phyloP scores from a whole-genome alignment of 495 filamentous ascomycete genomes.

The Penicillium macrosclerotiorum region DNA sequence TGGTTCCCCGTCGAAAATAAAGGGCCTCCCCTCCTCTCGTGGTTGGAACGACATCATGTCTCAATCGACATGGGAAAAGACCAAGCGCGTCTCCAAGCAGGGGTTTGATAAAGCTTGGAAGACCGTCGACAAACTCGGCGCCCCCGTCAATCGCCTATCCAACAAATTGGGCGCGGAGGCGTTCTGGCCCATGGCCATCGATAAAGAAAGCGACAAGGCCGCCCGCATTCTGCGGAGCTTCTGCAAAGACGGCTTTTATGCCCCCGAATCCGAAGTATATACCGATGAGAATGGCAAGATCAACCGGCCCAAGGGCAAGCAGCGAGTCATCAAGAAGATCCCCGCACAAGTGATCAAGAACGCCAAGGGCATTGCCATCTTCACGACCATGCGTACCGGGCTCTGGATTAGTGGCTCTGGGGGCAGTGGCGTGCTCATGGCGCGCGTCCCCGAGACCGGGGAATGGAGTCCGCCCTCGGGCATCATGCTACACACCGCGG shows the following conservation, averaged over 20 bases:
- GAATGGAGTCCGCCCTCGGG: slow-evolving; percentile 87
- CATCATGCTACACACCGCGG: slow-evolving; percentile 83
- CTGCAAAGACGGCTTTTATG: slow-evolving; percentile 70
- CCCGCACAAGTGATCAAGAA: slow-evolving; percentile 76
- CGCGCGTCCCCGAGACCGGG: slow-evolving; percentile 69
- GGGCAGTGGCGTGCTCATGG: slow-evolving; percentile 74
- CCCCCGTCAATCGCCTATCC: slow-evolving; percentile 70
- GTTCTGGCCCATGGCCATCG: slow-evolving; percentile 77
- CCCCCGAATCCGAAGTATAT: slow-evolving; percentile 31
- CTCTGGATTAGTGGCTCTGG: slow-evolving; percentile 89
- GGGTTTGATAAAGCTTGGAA: slow-evolving; percentile 56
- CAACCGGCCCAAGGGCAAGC: slow-evolving; percentile 62
- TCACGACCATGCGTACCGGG: slow-evolving; percentile 90
- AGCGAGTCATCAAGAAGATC: slow-evolving; percentile 76
- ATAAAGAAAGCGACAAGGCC: slow-evolving; percentile 80
- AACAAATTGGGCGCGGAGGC: slow-evolving; percentile 74
- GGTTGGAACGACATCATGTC: slow-evolving; percentile 28
- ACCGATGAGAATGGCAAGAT: slow-evolving; percentile 37
- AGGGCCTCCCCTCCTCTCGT: not conserved
- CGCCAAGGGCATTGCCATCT: slow-evolving; percentile 84
- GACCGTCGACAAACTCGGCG: slow-evolving; percentile 53
- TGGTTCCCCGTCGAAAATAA: not conserved
- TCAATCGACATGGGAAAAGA: slow-evolving; percentile 37
- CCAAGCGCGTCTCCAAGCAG: slow-evolving; percentile 47
- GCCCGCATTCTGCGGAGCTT: slow-evolving; percentile 77